A percentile compares a stretch with the other conserved stretches of the same genome.
Conservation (phyloP, 2,329 filamentous ascomycete genomes). For the Aspergillus niger region DNA sequence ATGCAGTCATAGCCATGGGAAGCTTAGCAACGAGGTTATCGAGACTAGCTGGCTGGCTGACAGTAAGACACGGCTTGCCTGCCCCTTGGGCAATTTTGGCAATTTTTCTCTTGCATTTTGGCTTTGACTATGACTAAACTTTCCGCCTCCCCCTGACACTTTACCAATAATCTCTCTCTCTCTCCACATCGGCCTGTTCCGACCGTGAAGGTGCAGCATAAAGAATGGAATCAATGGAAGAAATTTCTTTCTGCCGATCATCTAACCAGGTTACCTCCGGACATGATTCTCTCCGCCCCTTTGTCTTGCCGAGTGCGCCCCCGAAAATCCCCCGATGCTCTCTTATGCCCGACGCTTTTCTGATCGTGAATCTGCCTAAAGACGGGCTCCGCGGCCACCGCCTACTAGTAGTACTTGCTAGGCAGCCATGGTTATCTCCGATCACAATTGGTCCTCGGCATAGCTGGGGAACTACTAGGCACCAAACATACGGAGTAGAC, state of each 20-base stretch:
- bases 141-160: not conserved
- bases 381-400: not conserved
- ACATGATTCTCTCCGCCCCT: not conserved
- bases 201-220: not conserved
- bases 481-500: too few species aligned
- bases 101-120: too few species aligned
- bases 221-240: not conserved
- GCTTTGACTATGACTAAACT: not conserved
- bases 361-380: not conserved
- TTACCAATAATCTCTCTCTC: not conserved
- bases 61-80: too few species aligned
- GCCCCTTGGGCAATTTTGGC: not conserved
- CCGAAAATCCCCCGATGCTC: not conserved
- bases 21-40: conserved; percentile 10
- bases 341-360: not conserved
- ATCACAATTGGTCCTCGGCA: not conserved
- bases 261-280: not conserved
- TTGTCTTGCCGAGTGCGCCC: not conserved
- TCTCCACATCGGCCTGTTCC: not conserved
- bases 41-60: not conserved
- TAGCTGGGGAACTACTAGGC: too few species aligned
- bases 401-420: not conserved
- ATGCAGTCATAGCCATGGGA: conserved; percentile 2
- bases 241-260: not conserved
- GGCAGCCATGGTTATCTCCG: not conserved